Conservation (phyloP, 2,329 filamentous ascomycete genomes). For the Cladosporium austrohemisphaericum region DNA sequence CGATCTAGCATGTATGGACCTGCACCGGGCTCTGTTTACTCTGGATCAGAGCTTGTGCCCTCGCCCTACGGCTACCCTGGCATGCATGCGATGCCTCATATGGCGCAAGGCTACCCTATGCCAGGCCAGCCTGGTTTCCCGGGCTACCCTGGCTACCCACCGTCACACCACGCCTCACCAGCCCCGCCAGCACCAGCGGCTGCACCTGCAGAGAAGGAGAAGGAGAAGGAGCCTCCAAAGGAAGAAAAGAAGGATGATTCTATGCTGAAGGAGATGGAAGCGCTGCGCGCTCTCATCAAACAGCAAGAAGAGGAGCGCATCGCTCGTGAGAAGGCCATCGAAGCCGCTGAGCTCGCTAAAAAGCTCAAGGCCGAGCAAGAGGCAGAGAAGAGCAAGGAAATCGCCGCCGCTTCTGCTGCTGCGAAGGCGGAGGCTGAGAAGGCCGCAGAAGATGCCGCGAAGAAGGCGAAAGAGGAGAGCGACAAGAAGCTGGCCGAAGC, state of each 20-base stretch:
- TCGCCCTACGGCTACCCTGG: constrained; percentile 23
- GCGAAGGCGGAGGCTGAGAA: constrained; percentile 45
- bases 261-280: constrained; percentile 25
- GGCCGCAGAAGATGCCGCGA: constrained; percentile 46
- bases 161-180: constrained; percentile 26
- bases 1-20: constrained; percentile 28
- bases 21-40: constrained; percentile 12
- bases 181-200: constrained; percentile 22
- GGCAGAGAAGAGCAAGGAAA: constrained; percentile 27
- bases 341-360: constrained; percentile 27
- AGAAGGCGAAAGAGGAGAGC: constrained; percentile 41
- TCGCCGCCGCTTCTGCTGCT: constrained; percentile 28
- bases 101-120: constrained; percentile 12
- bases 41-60: constrained; percentile 27
- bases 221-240: constrained; percentile 18
- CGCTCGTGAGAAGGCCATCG: constrained; percentile 28
- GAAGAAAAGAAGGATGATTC: constrained; percentile 16
- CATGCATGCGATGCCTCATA: constrained; percentile 17
- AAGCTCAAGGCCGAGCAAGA: constrained; percentile 31
- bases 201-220: constrained; percentile 19
- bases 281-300: constrained; percentile 39
- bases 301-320: constrained; percentile 41
- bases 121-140: not conserved
- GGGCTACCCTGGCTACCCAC: constrained; percentile 21
- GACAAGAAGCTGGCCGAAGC: constrained; percentile 55